Conservation (phyloP, 805 yeast species). For the Zygoascus tannicola region DNA sequence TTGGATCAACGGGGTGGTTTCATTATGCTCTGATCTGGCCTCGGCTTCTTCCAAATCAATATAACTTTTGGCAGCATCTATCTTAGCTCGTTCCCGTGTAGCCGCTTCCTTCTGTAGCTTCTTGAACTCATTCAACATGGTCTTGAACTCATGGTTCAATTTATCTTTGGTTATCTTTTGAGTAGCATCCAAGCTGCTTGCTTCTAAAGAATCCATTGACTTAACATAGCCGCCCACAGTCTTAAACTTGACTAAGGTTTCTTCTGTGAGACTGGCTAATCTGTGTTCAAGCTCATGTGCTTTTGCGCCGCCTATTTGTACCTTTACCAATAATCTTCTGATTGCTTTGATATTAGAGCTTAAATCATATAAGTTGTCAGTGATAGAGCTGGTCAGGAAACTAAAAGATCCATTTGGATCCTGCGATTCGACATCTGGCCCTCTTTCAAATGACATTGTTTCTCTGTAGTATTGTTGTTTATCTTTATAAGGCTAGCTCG, state of each 20-base stretch:
- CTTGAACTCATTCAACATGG: slow-evolving; percentile 39
- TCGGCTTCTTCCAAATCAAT: slow-evolving; percentile 1
- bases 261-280: slow-evolving; percentile 11
- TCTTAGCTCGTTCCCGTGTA: slow-evolving; percentile 33
- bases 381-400: slow-evolving; percentile 9
- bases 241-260: slow-evolving; percentile 14
- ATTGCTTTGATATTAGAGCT: slow-evolving; percentile 11
- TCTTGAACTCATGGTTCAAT: slow-evolving; percentile 46
- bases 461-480: not conserved
- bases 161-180: slow-evolving; percentile 39
- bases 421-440: slow-evolving; percentile 6
- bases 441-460: not conserved
- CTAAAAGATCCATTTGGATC: slow-evolving; percentile 8
- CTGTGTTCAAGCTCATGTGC: slow-evolving; percentile 9
- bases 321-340: slow-evolving; percentile 7
- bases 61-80: slow-evolving; percentile 5
- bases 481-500: not conserved
- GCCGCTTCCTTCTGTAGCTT: slow-evolving; percentile 37
- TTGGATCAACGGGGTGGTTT: slow-evolving; percentile 19
- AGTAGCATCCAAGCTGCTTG: slow-evolving; percentile 12
- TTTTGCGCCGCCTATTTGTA: slow-evolving; percentile 4
- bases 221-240: slow-evolving; percentile 12
- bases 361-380: slow-evolving; percentile 12
- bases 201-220: slow-evolving; percentile 12
- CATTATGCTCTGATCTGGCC: slow-evolving; percentile 5